Evolutionary conservation across 345 rosid genomes (phyloP).

Genomic region (Gossypium mustelinum): DNA sequence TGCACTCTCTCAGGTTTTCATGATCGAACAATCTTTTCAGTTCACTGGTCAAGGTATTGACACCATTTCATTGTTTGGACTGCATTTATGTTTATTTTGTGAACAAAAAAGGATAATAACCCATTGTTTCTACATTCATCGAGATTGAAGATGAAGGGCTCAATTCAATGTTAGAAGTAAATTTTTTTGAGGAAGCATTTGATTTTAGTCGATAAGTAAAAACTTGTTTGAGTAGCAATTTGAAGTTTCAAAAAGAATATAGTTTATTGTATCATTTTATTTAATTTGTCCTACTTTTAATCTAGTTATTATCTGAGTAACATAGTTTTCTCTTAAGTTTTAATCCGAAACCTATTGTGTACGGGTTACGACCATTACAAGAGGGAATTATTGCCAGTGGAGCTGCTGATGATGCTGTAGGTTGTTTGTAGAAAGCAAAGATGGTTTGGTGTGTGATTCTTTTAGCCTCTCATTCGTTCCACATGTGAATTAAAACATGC

Average conservation of each 20-base stretch:
- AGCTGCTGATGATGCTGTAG: conserved; percentile 90
- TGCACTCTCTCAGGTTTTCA: conserved; percentile 89
- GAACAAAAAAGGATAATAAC: background rate
- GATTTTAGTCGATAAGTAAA: background rate
- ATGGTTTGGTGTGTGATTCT: conserved; percentile 40
- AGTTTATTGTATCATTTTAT: background rate
- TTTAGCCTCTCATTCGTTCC: conserved; percentile 5
- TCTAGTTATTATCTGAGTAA: background rate
- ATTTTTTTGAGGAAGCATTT: background rate
- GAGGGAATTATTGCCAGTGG: conserved; percentile 83
- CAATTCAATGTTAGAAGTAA: background rate
- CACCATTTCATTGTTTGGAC: background rate
- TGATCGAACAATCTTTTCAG: conserved; percentile 87
- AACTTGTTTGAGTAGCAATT: background rate
- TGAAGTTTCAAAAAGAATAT: background rate
- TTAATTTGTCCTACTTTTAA: background rate
- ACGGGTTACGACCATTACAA: conserved; percentile 24
- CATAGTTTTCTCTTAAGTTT: conserved; percentile 4
- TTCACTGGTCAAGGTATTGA: conserved; percentile 89
- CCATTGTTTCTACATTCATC: background rate
- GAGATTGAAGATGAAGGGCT: background rate
- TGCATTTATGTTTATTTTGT: background rate
- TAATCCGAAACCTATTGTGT: conserved; percentile 10
- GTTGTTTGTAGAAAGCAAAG: conserved; percentile 63
- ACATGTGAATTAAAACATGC: background rate